Evolutionary conservation across 306 rosid species (phyloP), one percentile per base, ranked within the genome.

Genomic region (Lablab purpureus): DNA sequence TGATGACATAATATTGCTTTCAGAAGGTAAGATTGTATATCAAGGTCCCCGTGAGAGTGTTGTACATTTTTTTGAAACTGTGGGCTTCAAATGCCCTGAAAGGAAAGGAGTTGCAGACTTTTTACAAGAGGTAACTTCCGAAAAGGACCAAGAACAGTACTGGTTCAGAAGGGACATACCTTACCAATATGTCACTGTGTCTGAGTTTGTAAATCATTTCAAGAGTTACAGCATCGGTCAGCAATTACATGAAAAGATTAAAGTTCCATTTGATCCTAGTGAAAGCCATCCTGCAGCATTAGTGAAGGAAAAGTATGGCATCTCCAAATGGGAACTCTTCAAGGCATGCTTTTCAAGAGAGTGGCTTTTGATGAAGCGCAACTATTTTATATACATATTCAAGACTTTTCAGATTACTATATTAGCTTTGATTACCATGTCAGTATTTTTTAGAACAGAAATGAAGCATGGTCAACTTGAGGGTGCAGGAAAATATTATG

Each of bases 51-150:
- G 87, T 2, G 89, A 91, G 58, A 79, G 76, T 7, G 67, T 87
- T 19, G 84, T 86, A 0, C 84, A 84, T 1, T 91, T 91, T 67
- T 89, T 91, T 0, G 82, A 86, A 72, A 71, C 18, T 74, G 81
- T 84, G 3, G 88, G 96, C 18, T 91, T 91, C 81, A 83, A 83
- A 60, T 91, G 96, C 82, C 93, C 96, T 3, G 89, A 79, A 56
- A 84, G 96, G 75, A 89, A 91, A 84, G 96, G 96, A 52, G 84
- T 85, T 59, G 93, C 93, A 28, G 93, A 91, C 65, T 91, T 91
- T 76, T 47, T 91, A 78, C 96, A 86, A 54, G 96, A 91, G 69
- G 90, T 91, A 74, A 89, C 96, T 69, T 91, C 96, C 50, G 81
- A 43, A 80, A 91, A 91, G 74, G 96, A 91, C 66, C 96, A 89